A percentile compares a stretch with the other conserved stretches of the same genome.
phyloP scores from a whole-genome alignment of 2,329 filamentous ascomycete species.

The Lojkania enalia region DNA sequence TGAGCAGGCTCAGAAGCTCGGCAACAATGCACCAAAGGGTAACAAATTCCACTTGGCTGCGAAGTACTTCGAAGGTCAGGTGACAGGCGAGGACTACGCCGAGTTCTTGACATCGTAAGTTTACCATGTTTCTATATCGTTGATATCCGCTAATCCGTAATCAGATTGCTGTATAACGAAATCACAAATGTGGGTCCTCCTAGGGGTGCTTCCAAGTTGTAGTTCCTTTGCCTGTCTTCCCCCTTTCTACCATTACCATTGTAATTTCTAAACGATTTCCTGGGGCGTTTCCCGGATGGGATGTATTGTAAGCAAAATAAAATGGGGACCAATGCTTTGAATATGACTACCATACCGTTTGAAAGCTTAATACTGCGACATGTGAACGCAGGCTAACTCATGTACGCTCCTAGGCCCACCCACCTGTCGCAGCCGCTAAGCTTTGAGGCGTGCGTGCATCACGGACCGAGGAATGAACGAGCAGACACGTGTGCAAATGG shows the following conservation, averaged over 20 bases:
- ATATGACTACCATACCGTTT: neutral
- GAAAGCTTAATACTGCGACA: conserved; percentile 1
- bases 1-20: conserved; percentile 79
- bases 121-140: conserved; percentile 23
- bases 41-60: conserved; percentile 92
- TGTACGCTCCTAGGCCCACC: conserved; percentile 15
- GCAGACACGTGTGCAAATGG: neutral
- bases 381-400: conserved; percentile 13
- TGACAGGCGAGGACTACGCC: conserved; percentile 96
- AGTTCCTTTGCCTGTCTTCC: conserved; percentile 14
- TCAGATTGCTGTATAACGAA: conserved; percentile 81
- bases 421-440: conserved; percentile 23
- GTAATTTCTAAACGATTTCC: conserved; percentile 4
- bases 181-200: conserved; percentile 74
- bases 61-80: conserved; percentile 89
- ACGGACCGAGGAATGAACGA: neutral
- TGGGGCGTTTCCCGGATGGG: conserved; percentile 1
- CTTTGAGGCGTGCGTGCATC: conserved; percentile 11
- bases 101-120: conserved; percentile 89
- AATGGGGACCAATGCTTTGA: too few relatives aligned
- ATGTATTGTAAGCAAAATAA: conserved; percentile 12
- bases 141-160: conserved; percentile 21
- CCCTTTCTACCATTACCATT: neutral
- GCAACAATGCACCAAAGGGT: conserved; percentile 74
- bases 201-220: conserved; percentile 57